Evolutionary conservation across 2,329 filamentous ascomycete species (phyloP).

Genomic region (Colletotrichum plurivorum): DNA sequence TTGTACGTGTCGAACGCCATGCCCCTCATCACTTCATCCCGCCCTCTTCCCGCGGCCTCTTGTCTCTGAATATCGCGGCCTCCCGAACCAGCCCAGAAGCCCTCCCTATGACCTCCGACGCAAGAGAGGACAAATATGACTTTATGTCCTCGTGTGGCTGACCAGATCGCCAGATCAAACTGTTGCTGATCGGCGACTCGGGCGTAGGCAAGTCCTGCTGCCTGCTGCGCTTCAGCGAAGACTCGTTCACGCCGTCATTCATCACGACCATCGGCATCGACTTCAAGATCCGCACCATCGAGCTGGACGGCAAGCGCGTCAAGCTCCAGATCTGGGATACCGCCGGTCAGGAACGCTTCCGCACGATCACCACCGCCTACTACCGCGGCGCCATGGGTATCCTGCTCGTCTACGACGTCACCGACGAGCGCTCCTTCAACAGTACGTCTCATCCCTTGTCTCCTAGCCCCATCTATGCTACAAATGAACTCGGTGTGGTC

Average conservation of each 20-base stretch:
- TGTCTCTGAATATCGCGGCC: neutral
- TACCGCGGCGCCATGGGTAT: conserved; percentile 99
- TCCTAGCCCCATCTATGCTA: neutral
- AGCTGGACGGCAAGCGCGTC: conserved; percentile 97
- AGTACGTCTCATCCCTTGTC: conserved; percentile 70
- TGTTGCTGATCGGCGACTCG: conserved; percentile 95
- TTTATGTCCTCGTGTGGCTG: conserved; percentile 41
- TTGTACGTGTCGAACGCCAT: conserved; percentile 73
- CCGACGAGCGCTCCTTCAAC: conserved; percentile 94
- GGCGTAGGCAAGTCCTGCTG: conserved; percentile 98
- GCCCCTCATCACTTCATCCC: conserved; percentile 40
- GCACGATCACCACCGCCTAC: conserved; percentile 98
- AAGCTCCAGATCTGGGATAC: conserved; percentile 99
- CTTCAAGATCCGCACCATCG: conserved; percentile 99
- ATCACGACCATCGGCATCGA: conserved; percentile 99
- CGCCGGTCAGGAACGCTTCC: conserved; percentile 96
- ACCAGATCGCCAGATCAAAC: conserved; percentile 81
- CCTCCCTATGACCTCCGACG: neutral
- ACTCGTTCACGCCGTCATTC: conserved; percentile 97
- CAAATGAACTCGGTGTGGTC: neutral
- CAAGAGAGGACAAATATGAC: conserved; percentile 38
- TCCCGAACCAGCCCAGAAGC: neutral
- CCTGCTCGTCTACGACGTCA: conserved; percentile 97
- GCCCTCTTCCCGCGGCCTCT: conserved; percentile 10
- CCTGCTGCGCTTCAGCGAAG: conserved; percentile 95